phyloP scores from a whole-genome alignment of 495 filamentous ascomycete genomes.

The Filosporella fistucella region DNA sequence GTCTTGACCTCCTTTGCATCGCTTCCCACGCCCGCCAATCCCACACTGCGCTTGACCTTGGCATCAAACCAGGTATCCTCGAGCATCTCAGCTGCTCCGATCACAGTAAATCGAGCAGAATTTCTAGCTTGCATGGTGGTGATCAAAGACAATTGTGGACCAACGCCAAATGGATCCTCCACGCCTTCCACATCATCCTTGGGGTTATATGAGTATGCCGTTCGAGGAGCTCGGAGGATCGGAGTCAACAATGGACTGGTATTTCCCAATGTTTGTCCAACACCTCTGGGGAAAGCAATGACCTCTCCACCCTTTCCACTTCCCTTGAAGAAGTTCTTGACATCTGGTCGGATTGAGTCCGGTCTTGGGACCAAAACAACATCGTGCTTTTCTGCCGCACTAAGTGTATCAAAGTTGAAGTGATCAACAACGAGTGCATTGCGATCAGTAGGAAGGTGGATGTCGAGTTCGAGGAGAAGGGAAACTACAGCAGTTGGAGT shows the following conservation, averaged over 20 bases:
- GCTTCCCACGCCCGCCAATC: conserved; percentile 27
- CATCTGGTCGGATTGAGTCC: conserved; percentile 53
- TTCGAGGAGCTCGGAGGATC: conserved; percentile 72
- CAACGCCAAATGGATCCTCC: conserved; percentile 74
- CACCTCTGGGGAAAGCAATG: conserved; percentile 74
- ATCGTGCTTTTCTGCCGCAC: conserved; percentile 79
- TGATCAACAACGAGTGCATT: conserved; percentile 84
- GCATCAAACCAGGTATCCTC: conserved; percentile 88
- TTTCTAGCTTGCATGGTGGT: conserved; percentile 87
- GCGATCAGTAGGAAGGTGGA: conserved; percentile 81
- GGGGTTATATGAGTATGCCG: conserved; percentile 90
- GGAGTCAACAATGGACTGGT: conserved; percentile 70
- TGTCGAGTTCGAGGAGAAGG: conserved; percentile 85
- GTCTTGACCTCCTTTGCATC: conserved; percentile 54
- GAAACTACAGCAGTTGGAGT: conserved; percentile 77
- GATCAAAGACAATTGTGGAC: conserved; percentile 75
- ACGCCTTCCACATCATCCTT: conserved; percentile 74
- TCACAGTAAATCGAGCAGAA: conserved; percentile 81
- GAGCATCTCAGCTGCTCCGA: conserved; percentile 83
- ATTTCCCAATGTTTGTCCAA: conserved; percentile 77
- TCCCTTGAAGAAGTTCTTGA: conserved; percentile 76
- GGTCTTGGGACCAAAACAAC: conserved; percentile 73
- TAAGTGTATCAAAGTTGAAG: conserved; percentile 83
- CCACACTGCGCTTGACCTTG: conserved; percentile 59
- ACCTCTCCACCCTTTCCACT: conserved; percentile 42